Conservation (phyloP, 345 rosid species). For the Psidium guajava region DNA sequence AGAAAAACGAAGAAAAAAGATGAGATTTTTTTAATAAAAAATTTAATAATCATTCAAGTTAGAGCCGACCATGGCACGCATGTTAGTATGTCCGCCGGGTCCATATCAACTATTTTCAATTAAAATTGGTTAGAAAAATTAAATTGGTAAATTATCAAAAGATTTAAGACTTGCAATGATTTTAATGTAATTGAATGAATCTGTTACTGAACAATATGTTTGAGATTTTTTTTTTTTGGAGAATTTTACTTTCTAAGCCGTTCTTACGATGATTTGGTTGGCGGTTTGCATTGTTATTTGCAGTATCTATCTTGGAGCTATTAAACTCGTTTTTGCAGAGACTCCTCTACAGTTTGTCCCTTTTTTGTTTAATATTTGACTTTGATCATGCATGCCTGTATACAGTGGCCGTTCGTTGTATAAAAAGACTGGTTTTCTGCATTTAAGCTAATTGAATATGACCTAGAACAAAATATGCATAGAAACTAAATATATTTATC, state of each 20-base stretch:
- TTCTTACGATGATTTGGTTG: neutral
- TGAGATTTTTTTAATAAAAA: no score
- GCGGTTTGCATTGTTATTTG: neutral
- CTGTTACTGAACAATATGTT: neutral
- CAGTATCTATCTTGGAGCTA: accelerated
- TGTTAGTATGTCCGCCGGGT: no score
- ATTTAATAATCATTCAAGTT: no score
- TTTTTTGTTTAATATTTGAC: neutral
- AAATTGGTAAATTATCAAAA: accelerated
- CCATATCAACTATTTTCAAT: neutral
- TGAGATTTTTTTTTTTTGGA: neutral
- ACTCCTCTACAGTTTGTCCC: neutral
- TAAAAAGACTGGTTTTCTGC: neutral
- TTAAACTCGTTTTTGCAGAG: neutral
- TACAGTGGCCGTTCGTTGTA: neutral
- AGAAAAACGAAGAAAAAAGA: no score
- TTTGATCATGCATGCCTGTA: neutral
- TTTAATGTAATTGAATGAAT: no score
- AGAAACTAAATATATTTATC: no score
- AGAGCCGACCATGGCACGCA: neutral
- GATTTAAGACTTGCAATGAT: no score
- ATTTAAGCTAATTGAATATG: accelerated
- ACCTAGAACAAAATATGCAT: neutral
- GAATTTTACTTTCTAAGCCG: neutral
- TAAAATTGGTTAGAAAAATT: neutral